phyloP scores from a whole-genome alignment of 163 green algal genomes.

The Prototheca wickerhamii region DNA sequence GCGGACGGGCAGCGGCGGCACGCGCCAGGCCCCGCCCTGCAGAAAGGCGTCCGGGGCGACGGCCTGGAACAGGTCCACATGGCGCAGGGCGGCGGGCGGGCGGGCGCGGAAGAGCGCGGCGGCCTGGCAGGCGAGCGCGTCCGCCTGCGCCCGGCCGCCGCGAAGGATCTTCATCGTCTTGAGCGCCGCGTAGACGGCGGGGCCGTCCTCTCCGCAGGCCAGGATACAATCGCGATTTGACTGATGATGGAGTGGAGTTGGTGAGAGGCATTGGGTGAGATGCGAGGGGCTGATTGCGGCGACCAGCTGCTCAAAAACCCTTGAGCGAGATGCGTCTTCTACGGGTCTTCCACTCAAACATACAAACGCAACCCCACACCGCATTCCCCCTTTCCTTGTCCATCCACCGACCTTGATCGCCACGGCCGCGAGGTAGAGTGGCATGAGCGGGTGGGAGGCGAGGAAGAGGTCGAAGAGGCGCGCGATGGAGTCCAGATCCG shows the following conservation, averaged over 20 bases:
- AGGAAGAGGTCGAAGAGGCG: constrained; percentile 91
- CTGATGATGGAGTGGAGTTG: no score
- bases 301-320: no score
- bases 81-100: neutral
- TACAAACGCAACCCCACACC: no score
- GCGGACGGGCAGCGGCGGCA: neutral
- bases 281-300: no score
- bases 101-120: neutral
- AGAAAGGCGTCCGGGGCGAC: neutral
- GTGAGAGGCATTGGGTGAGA: no score
- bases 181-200: constrained; percentile 58
- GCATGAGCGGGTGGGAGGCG: constrained; percentile 79
- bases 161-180: constrained; percentile 44
- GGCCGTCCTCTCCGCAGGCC: constrained; percentile 35
- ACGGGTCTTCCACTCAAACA: no score
- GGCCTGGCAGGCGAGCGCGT: constrained; percentile 2
- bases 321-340: no score
- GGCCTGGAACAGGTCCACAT: neutral
- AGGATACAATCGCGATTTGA: no score
- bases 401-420: constrained; percentile 37
- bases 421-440: constrained; percentile 75
- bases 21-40: neutral
- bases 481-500: constrained; percentile 22
- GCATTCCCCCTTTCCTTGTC: neutral
- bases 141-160: neutral